These are phyloP conservation scores for Lepiota brunneoincarnata DNA, from an alignment of 768 basidiomycete species.

Conservation along the genomic window DNA sequence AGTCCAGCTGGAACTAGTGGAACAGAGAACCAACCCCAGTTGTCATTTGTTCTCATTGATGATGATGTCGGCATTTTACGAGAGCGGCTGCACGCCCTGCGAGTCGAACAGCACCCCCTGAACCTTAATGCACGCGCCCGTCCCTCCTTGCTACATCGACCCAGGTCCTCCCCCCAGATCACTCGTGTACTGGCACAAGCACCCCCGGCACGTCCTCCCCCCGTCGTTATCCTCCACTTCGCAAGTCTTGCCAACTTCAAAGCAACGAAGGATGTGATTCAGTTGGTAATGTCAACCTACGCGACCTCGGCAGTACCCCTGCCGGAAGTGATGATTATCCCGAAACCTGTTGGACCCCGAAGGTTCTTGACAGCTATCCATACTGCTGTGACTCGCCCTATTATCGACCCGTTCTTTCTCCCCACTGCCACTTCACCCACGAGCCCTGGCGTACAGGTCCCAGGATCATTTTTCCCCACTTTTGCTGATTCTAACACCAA, in stretches of 20 bases:
- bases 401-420: slow-evolving; percentile 86
- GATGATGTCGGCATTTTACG: slow-evolving; percentile 84
- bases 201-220: slow-evolving; percentile 15
- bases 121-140: slow-evolving; percentile 39
- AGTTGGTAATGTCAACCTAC: slow-evolving; percentile 56
- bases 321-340: slow-evolving; percentile 94
- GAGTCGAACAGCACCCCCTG: slow-evolving; percentile 46
- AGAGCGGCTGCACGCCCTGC: slow-evolving; percentile 66
- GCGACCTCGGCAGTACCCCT: slow-evolving; percentile 42
- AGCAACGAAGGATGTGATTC: slow-evolving; percentile 79
- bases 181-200: slow-evolving; percentile 49
- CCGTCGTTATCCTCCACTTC: slow-evolving; percentile 78
- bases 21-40: slow-evolving; percentile 9
- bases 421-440: slow-evolving; percentile 94
- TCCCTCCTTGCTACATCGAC: slow-evolving; percentile 71
- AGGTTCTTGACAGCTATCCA: slow-evolving; percentile 90
- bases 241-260: slow-evolving; percentile 91
- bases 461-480: slow-evolving; percentile 42
- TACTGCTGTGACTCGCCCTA: slow-evolving; percentile 82
- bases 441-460: slow-evolving; percentile 58
- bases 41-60: slow-evolving; percentile 87
- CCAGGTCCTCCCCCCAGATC: slow-evolving; percentile 80
- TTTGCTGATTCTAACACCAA: slow-evolving; percentile 5
- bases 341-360: slow-evolving; percentile 95
- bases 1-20: slow-evolving; percentile 18